These are phyloP conservation scores for Acanthamoeba healyi DNA, from an alignment of 208 protist genomes.

Conservation along the genomic window DNA sequence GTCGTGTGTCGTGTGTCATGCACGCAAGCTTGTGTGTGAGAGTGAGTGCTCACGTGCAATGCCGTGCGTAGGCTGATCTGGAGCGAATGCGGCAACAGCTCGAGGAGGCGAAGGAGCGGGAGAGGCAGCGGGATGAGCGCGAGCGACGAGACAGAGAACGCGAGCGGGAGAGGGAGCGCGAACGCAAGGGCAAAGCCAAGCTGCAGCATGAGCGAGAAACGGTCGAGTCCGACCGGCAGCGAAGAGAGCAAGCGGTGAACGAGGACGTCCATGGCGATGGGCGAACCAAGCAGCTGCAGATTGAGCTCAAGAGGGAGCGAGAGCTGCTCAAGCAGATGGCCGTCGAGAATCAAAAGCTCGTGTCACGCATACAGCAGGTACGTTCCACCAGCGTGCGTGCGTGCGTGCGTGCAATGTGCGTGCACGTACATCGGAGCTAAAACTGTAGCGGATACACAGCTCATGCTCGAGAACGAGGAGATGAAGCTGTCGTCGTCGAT, in stretches of 20 bases:
- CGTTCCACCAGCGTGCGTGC: too few relatives aligned
- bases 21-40: too few relatives aligned
- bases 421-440: too few relatives aligned
- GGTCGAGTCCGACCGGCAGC: not conserved
- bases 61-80: not conserved
- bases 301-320: constrained; percentile 34
- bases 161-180: not conserved
- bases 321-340: constrained; percentile 16
- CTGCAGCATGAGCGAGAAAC: not conserved
- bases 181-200: not conserved
- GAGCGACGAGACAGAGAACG: not conserved
- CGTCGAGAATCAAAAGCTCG: constrained; percentile 17
- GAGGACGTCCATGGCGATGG: not conserved
- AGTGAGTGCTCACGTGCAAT: too few relatives aligned
- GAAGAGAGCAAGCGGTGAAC: too few relatives aligned
- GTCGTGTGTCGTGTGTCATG: not conserved
- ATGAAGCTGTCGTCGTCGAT: constrained; percentile 49
- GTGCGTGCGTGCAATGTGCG: too few relatives aligned
- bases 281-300: not conserved
- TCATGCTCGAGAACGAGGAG: constrained; percentile 66
- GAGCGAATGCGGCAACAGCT: constrained; percentile 3
- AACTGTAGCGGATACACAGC: too few relatives aligned
- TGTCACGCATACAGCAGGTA: not conserved
- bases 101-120: not conserved
- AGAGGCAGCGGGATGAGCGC: not conserved